Conservation (phyloP, 78 protist species). For the Dictyostelium citrinum region DNA sequence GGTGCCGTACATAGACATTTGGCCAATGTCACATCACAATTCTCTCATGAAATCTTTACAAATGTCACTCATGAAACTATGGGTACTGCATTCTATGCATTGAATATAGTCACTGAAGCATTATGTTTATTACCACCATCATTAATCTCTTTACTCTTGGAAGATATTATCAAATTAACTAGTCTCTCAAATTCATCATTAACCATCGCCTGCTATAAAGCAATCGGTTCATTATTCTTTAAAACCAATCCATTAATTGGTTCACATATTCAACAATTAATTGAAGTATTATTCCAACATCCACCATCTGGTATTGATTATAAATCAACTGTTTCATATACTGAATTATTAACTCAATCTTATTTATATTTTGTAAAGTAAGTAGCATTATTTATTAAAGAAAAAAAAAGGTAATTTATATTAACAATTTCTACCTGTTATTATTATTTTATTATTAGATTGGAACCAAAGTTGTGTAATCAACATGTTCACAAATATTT, state of each 20-base stretch:
- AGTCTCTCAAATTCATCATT: background rate
- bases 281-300: conserved; percentile 28
- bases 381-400: too few species aligned
- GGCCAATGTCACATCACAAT: background rate
- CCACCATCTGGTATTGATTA: conserved; percentile 48
- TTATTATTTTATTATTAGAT: background rate
- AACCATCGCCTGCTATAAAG: conserved; percentile 12
- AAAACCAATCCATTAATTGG: conserved; percentile 44
- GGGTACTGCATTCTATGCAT: background rate
- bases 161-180: conserved; percentile 34
- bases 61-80: conserved; percentile 22
- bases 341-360: conserved; percentile 48
- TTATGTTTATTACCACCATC: conserved; percentile 40
- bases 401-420: too few species aligned
- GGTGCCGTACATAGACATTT: background rate
- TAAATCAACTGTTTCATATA: conserved; percentile 24
- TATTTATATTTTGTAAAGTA: conserved; percentile 1
- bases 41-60: conserved; percentile 8
- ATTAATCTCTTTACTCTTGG: conserved; percentile 1
- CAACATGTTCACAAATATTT: conserved; percentile 50
- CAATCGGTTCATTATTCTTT: conserved; percentile 50
- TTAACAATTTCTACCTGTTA: too few species aligned
- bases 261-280: conserved; percentile 38
- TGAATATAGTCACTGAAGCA: conserved; percentile 10
- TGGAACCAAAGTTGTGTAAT: conserved; percentile 24